phyloP scores from a whole-genome alignment of 2,329 filamentous ascomycete species.

The Ophiostoma ips region DNA sequence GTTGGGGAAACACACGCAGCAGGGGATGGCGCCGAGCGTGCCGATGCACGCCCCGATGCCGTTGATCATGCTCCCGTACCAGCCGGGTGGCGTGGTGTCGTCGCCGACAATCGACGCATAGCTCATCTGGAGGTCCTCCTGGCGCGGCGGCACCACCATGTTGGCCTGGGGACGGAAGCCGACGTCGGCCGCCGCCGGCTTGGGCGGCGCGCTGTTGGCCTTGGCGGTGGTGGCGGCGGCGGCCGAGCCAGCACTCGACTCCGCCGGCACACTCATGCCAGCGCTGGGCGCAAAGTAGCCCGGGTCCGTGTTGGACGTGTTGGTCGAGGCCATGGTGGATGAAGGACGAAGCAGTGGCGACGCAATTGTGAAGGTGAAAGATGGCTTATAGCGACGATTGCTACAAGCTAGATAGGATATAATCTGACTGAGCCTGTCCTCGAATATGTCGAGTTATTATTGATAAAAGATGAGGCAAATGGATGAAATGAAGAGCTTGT shows the following conservation, averaged over 20 bases:
- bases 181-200: not conserved
- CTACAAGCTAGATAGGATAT: too few species aligned
- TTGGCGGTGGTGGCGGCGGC: not conserved
- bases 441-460: too few species aligned
- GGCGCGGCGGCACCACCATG: constrained; percentile 67
- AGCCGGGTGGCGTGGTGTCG: constrained; percentile 61
- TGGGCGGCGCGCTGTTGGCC: not conserved
- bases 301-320: not conserved
- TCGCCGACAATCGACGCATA: constrained; percentile 53
- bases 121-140: constrained; percentile 71
- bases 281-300: not conserved
- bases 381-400: not conserved
- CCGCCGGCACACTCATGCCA: not conserved
- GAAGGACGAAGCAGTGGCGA: not conserved
- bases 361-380: not conserved
- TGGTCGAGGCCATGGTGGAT: not conserved
- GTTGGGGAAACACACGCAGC: constrained; percentile 86
- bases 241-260: not conserved
- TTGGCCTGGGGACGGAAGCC: constrained; percentile 38
- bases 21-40: constrained; percentile 72
- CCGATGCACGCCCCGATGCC: constrained; percentile 63
- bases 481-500: too few species aligned
- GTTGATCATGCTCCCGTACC: constrained; percentile 69
- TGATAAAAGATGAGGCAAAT: too few species aligned
- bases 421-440: too few species aligned